Evolutionary conservation across 2,329 filamentous ascomycete species (phyloP).

Genomic region (Stylonectria norvegica): DNA sequence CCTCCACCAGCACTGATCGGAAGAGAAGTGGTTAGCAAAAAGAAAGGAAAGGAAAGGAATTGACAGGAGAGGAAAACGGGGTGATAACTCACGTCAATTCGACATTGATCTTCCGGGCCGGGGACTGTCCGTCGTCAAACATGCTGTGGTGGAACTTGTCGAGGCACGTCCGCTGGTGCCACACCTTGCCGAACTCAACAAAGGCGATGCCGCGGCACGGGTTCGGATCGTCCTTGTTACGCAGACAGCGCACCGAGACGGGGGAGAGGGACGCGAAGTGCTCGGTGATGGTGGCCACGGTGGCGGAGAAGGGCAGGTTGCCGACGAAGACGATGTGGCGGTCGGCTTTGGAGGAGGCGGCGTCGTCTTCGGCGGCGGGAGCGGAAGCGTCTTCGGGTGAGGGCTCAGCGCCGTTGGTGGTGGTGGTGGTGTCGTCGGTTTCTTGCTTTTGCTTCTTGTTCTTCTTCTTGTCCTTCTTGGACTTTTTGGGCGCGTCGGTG

Average conservation of each 20-base stretch:
- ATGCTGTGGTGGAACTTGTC: slow-evolving; percentile 84
- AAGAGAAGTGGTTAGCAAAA: no score
- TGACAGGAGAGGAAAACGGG: slow-evolving; percentile 1
- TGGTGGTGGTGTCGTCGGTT: slow-evolving; percentile 13
- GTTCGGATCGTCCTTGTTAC: slow-evolving; percentile 58
- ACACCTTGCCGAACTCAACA: slow-evolving; percentile 81
- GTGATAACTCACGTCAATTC: slow-evolving; percentile 73
- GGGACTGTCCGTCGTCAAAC: slow-evolving; percentile 57
- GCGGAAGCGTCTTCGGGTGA: slow-evolving; percentile 5
- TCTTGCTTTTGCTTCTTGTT: slow-evolving; percentile 24
- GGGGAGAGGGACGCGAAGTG: slow-evolving; percentile 72
- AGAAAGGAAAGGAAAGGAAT: slow-evolving; percentile 5
- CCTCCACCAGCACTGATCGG: slow-evolving; percentile 72
- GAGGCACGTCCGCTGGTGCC: slow-evolving; percentile 89
- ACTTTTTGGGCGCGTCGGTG: slow-evolving; percentile 15
- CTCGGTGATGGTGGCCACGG: slow-evolving; percentile 60
- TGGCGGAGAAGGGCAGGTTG: slow-evolving; percentile 86
- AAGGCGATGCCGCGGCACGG: slow-evolving; percentile 76
- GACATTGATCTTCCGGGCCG: slow-evolving; percentile 78
- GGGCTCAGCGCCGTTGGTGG: slow-evolving; percentile 12
- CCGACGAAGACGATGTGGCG: slow-evolving; percentile 46
- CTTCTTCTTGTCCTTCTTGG: slow-evolving; percentile 32
- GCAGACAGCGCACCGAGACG: slow-evolving; percentile 60
- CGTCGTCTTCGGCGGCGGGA: slow-evolving; percentile 11
- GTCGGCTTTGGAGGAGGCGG: slow-evolving; percentile 19